Evolutionary conservation across 768 basidiomycete genomes (phyloP).

Genomic region (Lyophyllum decastes): DNA sequence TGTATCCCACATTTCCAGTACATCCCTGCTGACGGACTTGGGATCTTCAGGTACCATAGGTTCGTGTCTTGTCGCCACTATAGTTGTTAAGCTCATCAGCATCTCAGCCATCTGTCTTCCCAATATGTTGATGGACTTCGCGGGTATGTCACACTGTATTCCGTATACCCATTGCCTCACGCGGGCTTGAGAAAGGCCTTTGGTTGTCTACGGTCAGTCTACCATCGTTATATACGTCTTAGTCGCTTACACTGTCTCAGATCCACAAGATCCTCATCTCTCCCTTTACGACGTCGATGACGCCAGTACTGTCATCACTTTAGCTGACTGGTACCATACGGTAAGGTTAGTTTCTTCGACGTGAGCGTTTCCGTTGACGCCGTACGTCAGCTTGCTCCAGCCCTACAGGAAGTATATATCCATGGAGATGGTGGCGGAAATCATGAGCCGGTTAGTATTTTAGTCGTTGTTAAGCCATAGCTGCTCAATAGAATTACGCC

Average conservation of each 20-base stretch:
- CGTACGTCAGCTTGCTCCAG: constrained; percentile 26
- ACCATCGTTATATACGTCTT: constrained; percentile 21
- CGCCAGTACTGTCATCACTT: constrained; percentile 37
- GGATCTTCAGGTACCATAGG: constrained; percentile 22
- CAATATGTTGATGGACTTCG: constrained; percentile 49
- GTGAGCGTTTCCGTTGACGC: constrained; percentile 28
- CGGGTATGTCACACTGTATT: constrained; percentile 16
- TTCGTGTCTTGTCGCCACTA: background rate
- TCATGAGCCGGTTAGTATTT: constrained; percentile 12
- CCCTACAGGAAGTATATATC: constrained; percentile 8
- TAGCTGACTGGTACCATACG: constrained; percentile 35
- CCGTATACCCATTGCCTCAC: background rate
- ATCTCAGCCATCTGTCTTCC: constrained; percentile 7
- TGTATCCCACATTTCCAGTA: no score
- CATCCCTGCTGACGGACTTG: no score
- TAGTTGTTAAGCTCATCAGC: background rate
- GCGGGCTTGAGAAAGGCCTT: constrained; percentile 15
- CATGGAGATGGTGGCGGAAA: constrained; percentile 5
- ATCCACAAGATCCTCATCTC: constrained; percentile 32
- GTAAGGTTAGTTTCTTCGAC: background rate
- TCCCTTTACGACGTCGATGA: constrained; percentile 24
- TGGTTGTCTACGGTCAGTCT: constrained; percentile 36
- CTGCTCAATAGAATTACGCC: background rate
- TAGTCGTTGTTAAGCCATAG: background rate
- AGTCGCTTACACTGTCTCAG: constrained; percentile 4